These are phyloP conservation scores for Baorangia bicolor DNA, from an alignment of 768 basidiomycete species.

Conservation along the genomic window DNA sequence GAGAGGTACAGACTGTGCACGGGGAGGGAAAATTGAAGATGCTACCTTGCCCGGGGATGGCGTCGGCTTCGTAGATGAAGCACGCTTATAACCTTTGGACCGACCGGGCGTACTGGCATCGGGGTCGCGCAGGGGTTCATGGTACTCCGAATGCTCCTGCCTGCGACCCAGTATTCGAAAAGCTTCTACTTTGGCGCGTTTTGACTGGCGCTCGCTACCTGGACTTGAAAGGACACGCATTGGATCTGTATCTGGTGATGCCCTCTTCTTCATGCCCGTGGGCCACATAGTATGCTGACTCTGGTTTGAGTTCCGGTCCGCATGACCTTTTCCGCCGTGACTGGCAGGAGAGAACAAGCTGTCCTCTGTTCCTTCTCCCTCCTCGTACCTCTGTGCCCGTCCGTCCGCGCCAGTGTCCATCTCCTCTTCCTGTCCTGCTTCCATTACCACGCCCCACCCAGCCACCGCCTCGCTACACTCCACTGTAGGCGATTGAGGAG, in stretches of 20 bases:
- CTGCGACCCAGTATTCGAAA: conserved; percentile 11
- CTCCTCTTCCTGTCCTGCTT: neutral
- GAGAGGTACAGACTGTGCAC: conserved; percentile 33
- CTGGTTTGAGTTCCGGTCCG: neutral
- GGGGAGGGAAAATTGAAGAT: conserved; percentile 14
- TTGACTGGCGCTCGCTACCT: conserved; percentile 17
- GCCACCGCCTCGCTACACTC: neutral
- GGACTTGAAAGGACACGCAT: conserved; percentile 11
- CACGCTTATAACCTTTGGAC: conserved; percentile 10
- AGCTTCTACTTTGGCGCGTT: conserved; percentile 28
- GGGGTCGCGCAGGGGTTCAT: conserved; percentile 22
- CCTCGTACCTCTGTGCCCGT: conserved; percentile 3
- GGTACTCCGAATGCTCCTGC: conserved; percentile 17
- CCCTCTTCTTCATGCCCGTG: conserved; percentile 27
- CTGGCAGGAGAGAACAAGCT: conserved; percentile 34
- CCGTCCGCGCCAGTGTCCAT: neutral
- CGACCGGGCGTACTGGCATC: conserved; percentile 5
- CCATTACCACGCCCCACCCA: neutral
- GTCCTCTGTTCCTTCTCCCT: conserved; percentile 35
- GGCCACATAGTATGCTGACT: conserved; percentile 2
- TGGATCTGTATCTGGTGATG: conserved; percentile 28
- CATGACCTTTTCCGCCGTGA: neutral
- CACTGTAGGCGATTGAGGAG: neutral
- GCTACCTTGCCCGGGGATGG: conserved; percentile 14
- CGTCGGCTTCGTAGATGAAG: conserved; percentile 23